Evolutionary conservation across 768 basidiomycete species (phyloP).

Genomic region (Podaxis sp.): DNA sequence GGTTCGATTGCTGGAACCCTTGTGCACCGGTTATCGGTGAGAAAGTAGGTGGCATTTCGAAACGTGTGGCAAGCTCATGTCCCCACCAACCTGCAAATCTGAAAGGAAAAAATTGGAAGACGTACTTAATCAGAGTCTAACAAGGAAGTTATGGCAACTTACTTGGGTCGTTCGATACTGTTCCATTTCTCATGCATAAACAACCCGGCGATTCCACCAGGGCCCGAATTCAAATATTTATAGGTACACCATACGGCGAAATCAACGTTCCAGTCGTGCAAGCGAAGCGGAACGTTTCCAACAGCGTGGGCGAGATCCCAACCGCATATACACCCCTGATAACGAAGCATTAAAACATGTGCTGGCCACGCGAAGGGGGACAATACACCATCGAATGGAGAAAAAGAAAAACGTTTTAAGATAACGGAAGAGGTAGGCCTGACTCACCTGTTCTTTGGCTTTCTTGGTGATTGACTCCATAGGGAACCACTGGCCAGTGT

Average conservation of each 20-base stretch:
- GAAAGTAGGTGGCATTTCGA: conserved; percentile 86
- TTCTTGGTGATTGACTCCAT: conserved; percentile 82
- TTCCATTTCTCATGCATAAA: conserved; percentile 88
- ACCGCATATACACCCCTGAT: conserved; percentile 88
- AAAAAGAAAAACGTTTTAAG: neutral
- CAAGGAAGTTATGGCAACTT: conserved; percentile 23
- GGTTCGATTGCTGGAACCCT: conserved; percentile 96
- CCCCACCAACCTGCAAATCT: conserved; percentile 99
- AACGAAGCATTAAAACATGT: conserved; percentile 18
- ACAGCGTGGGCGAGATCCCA: conserved; percentile 97
- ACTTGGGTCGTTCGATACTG: conserved; percentile 62
- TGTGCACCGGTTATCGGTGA: conserved; percentile 86
- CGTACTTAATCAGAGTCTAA: neutral
- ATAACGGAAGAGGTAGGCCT: conserved; percentile 5
- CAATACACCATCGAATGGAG: conserved; percentile 2
- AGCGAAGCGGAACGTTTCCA: conserved; percentile 86
- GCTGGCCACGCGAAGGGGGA: conserved; percentile 17
- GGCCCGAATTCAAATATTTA: conserved; percentile 96
- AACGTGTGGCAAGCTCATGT: conserved; percentile 82
- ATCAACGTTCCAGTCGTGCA: conserved; percentile 95
- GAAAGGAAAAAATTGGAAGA: conserved; percentile 3
- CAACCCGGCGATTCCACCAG: conserved; percentile 95
- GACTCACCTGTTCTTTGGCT: conserved; percentile 74
- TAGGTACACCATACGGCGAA: conserved; percentile 99
- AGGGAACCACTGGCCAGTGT: conserved; percentile 94